Base-by-base conservation (phyloP, 2,329 filamentous ascomycete species). In the Plenodomus tracheiphilus region DNA sequence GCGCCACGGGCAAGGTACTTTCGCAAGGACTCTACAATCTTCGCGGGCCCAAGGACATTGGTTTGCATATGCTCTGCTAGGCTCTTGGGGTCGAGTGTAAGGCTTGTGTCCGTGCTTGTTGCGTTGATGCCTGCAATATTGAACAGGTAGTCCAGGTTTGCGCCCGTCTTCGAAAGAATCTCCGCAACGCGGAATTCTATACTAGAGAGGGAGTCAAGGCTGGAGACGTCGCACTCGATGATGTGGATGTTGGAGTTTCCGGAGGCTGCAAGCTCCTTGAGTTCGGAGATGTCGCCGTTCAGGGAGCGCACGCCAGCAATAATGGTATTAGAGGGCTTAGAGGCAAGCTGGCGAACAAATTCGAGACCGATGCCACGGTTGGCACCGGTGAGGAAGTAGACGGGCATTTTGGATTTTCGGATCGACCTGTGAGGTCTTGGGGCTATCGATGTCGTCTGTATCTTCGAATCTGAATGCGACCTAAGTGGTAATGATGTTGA, bases 21-120 rank as follows among this genome's bases (percentile, higher is more conserved):
- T 11, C 53, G 44, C 0, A 80, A 53, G 1, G 68, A 66, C 56
- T 78, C 68, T 0, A 77, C 70, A 6, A 74, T 69, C 47, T 76
- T 76, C 1, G 77, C 77, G 0, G 78, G 78, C 0, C 78, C 78
- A 16, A 79, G 46, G 3, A 80, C 77, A 46, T 81, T 80, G 53
- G 73, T 62, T 20, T 68, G 61, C 41, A 81, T 73, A 41, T 78
- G 73, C n/a, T 69, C 57, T 2, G 66, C 35, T 21, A 80, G 54
- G 2, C 66, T 70, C 1, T 66, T 62, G 0, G 71, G 56, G 9
- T 70, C 69, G 1, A 80, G 68, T 0, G 64, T 69, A 16, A 79
- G 58, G 18, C 69, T 71, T 15, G 64, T 75, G 42, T 78, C 70
- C 8, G 58, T 45, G 0, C 67, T 59, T 1, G 65, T 60, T 18